Base-by-base conservation (phyloP, 2,329 filamentous ascomycete species). In the Pseudopyricularia javanii region DNA sequence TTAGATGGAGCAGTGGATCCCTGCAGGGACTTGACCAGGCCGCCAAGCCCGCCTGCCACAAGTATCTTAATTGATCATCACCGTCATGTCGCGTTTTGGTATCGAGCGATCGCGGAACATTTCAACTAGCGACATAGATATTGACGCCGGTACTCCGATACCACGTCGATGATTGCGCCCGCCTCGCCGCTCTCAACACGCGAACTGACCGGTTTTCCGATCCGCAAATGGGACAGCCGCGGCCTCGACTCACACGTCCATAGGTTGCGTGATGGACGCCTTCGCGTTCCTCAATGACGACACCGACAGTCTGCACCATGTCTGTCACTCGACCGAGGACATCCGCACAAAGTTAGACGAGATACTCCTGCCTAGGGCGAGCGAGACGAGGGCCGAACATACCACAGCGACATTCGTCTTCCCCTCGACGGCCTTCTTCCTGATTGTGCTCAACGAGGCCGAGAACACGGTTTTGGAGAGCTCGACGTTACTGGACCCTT, bases 351-450 rank as follows among this genome's bases (percentile, higher is more conserved):
- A 70, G n/a, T 63, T 82, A 24, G 67, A 66, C 35, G 59, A 61
- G 7, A 55, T 70, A 0, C 61, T 79, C 47, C 60, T 64, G 6
- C 61, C 64, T 17, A 78, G 74, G 55, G 67, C 68, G 17, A 71
- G 72, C 4, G 66, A 70, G 11, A 74, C 68, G 20, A 74, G 72
- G 49, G 76, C 74, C 40, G 70, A 79, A 52, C 75, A 77, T 56
- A 63, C 78, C 11, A 68, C 71, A 7, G 61, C 67, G 17, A 73
- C 66, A 2, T 68, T 78, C 51, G 72, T 77, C 56, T 60, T 82
- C 28, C 66, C 69, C 1, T 63, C 70, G 1, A 66, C 70, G 7
- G 66, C 70, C 4, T 63, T 70, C 30, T 73, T 82, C 52, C 58
- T 69, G 8, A 56, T 79, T 7, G 59, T 62, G 2, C 60, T 68